phyloP scores from a whole-genome alignment of 805 yeast species.

The Yarrowia porcina region DNA sequence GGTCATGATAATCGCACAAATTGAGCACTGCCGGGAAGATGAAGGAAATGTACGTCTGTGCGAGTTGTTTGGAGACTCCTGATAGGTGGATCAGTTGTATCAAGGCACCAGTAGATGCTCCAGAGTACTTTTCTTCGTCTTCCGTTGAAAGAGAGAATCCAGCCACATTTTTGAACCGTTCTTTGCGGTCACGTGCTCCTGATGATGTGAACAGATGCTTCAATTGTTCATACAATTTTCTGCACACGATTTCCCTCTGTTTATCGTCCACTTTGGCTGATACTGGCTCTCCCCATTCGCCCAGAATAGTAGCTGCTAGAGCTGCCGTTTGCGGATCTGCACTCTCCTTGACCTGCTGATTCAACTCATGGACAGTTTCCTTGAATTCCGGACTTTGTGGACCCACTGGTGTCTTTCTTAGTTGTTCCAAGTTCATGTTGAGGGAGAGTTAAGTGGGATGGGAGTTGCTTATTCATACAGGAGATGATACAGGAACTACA shows the following conservation, averaged over 20 bases:
- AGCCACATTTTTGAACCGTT: conserved; percentile 2
- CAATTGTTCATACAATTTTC: not conserved
- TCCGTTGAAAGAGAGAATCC: conserved; percentile 1
- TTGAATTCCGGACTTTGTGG: not conserved
- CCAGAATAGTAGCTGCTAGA: not conserved
- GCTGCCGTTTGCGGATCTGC: not conserved
- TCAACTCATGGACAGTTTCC: not conserved
- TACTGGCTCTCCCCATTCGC: not conserved
- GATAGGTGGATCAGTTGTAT: conserved; percentile 16
- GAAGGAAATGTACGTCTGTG: conserved; percentile 35
- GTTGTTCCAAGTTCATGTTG: not conserved
- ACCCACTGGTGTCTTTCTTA: not conserved
- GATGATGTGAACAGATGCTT: not conserved
- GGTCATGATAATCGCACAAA: conserved; percentile 35
- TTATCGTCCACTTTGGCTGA: not conserved
- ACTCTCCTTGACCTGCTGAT: not conserved
- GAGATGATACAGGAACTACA: too few relatives aligned
- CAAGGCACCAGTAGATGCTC: not conserved
- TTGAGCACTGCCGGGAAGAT: conserved; percentile 37
- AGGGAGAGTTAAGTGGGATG: not conserved
- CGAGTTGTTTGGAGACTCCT: not conserved
- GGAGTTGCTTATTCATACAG: too few relatives aligned
- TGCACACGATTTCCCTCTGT: not conserved
- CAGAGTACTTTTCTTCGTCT: not conserved
- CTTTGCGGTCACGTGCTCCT: not conserved